Evolutionary conservation across 805 yeast species (phyloP).

Genomic region (Yamadazyma endophytica): DNA sequence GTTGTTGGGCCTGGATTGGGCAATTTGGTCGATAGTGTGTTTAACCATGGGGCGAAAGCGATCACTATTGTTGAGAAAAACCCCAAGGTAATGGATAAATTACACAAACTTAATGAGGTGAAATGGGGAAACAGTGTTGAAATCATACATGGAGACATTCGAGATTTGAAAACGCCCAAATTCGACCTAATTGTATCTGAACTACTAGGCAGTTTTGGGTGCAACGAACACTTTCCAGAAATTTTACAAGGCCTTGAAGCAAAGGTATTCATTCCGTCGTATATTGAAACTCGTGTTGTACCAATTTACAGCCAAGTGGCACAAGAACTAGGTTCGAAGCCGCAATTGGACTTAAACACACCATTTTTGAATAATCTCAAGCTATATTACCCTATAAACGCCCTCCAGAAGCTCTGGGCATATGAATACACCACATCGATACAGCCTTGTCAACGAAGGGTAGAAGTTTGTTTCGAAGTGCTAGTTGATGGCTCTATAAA

Average conservation of each 20-base stretch:
- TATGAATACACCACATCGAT: conserved; percentile 7
- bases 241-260: conserved; percentile 29
- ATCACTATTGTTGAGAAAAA: conserved; percentile 67
- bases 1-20: conserved; percentile 91
- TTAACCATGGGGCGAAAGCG: conserved; percentile 1
- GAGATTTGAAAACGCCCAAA: conserved; percentile 27
- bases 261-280: conserved; percentile 35
- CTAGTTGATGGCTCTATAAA: conserved; percentile 55
- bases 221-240: conserved; percentile 88
- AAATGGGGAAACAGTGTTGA: conserved; percentile 52
- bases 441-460: conserved; percentile 2
- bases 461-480: conserved; percentile 30
- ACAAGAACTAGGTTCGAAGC: no score
- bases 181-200: conserved; percentile 72
- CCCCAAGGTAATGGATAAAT: conserved; percentile 13
- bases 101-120: conserved; percentile 1
- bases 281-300: conserved; percentile 55
- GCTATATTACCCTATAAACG: conserved; percentile 7
- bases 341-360: conserved; percentile 1
- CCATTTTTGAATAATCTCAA: conserved; percentile 9
- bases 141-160: conserved; percentile 55
- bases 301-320: conserved; percentile 67
- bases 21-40: conserved; percentile 54
- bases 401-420: conserved; percentile 6
- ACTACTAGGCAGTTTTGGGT: conserved; percentile 86